Percentiles rank a stretch among this genome's conserved stretches.
phyloP scores from a whole-genome alignment of 2,329 filamentous ascomycete genomes.

The Ceratocystis lukuohia region DNA sequence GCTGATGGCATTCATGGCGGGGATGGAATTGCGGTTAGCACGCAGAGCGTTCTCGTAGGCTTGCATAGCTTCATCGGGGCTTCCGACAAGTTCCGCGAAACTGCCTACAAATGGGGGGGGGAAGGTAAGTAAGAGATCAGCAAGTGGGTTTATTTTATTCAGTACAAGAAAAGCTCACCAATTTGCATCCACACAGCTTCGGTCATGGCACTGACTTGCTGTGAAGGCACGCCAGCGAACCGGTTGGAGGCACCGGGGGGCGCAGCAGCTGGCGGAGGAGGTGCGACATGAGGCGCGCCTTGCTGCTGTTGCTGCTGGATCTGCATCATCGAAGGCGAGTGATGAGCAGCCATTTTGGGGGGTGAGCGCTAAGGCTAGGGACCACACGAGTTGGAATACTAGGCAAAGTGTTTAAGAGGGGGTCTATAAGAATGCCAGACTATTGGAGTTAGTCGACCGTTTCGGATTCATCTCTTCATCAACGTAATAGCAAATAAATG shows the following conservation, averaged over 20 bases:
- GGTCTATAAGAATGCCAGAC: background rate
- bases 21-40: conserved; percentile 77
- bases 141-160: conserved; percentile 18
- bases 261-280: conserved; percentile 37
- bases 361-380: background rate
- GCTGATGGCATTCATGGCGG: conserved; percentile 88
- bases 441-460: no score
- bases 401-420: background rate
- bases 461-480: no score
- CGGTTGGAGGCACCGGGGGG: conserved; percentile 43
- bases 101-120: conserved; percentile 44
- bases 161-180: conserved; percentile 43
- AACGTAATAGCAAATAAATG: no score
- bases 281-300: conserved; percentile 49
- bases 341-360: conserved; percentile 56
- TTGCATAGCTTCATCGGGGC: conserved; percentile 74
- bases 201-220: conserved; percentile 66
- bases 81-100: conserved; percentile 75
- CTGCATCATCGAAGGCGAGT: conserved; percentile 68
- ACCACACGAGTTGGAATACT: background rate
- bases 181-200: conserved; percentile 87
- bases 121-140: background rate
- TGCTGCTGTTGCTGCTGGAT: conserved; percentile 35
- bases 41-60: conserved; percentile 83
- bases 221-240: conserved; percentile 39